Evolutionary conservation across 768 basidiomycete species (phyloP), one percentile per base, ranked within the genome.

Genomic region (Holtermannia corniformis): DNA sequence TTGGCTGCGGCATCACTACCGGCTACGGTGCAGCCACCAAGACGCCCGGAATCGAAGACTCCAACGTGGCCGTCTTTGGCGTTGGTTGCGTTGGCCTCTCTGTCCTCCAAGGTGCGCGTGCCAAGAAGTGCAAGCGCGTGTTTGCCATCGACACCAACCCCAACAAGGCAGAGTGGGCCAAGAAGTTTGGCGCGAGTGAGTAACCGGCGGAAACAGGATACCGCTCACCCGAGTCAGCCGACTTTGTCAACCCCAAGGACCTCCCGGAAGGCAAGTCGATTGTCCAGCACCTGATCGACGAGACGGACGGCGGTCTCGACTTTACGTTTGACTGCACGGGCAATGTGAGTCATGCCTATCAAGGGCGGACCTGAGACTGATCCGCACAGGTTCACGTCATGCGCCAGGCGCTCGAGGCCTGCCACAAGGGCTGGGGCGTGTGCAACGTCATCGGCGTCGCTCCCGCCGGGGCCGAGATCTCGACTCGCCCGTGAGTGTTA

Each of bases 361-460:
- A 48, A 24, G 12, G 13, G 13, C 25, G n/a, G 7, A 12, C 13
- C 37, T 50, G n/a, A 22, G 4, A 21, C 44, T 49, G n/a, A 45
- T n/a, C 44, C 1, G 2, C 19, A 7, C 51, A 86, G 85, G 86
- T 90, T 10, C 76, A 89, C 24, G 90, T 93, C 58, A 96, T 95
- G 92, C 82, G 92, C 56, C 77, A 84, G 46, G 95, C 95, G 22
- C 81, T 99, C 44, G 95, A 99, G 75, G 87, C 91, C n/a, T 96
- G 91, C 73, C 95, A 99, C 75, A 97, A 97, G 71, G 95, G 95
- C 13, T 99, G 95, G 95, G 95, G 95, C 62, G 84, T 96, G 41
- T 88, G 84, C 52, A 96, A 88, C 51, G 71, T 99, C 60, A 96
- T 99, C 55, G 93, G 93, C 55, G 95, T 99, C 41, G 95, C 95